Conservation (phyloP, 2,329 filamentous ascomycete species). For the Talaromyces sp. region DNA sequence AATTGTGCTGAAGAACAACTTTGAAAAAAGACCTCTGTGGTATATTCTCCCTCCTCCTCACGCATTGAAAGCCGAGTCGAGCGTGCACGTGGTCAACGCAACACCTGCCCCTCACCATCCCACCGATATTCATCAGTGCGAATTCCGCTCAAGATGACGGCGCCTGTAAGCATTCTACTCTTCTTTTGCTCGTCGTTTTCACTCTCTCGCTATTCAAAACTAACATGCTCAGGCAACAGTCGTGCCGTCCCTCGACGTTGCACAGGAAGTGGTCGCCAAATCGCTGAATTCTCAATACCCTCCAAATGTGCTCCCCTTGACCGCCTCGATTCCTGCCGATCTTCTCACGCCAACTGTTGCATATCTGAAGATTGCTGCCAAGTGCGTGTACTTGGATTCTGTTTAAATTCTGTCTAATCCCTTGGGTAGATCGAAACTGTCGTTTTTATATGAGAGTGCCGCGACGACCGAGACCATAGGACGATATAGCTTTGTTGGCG, state of each 20-base stretch:
- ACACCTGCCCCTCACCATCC: neutral
- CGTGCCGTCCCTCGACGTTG: conserved; percentile 59
- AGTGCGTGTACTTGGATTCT: conserved; percentile 45
- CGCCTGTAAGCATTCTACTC: neutral
- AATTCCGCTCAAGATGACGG: neutral
- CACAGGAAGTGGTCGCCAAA: conserved; percentile 53
- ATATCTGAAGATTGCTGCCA: conserved; percentile 82
- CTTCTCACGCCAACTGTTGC: conserved; percentile 91
- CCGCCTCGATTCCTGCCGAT: conserved; percentile 82
- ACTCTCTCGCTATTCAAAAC: conserved; percentile 23
- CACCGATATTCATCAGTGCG: neutral
- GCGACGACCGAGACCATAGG: conserved; percentile 88
- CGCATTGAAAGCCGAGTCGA: neutral
- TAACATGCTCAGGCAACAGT: conserved; percentile 40
- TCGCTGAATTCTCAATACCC: conserved; percentile 50
- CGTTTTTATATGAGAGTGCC: conserved; percentile 93
- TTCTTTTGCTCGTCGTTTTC: neutral
- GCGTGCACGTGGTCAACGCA: no score
- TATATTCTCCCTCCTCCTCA: neutral
- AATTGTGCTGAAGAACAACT: neutral
- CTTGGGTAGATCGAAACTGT: conserved; percentile 60
- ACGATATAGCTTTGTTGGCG: conserved; percentile 91
- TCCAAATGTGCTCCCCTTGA: conserved; percentile 77
- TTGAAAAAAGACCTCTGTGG: neutral
- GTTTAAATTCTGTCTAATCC: neutral